Percentiles rank a stretch among this genome's conserved stretches.
phyloP scores from a whole-genome alignment of 768 basidiomycete genomes.

The Agaricus blazei region DNA sequence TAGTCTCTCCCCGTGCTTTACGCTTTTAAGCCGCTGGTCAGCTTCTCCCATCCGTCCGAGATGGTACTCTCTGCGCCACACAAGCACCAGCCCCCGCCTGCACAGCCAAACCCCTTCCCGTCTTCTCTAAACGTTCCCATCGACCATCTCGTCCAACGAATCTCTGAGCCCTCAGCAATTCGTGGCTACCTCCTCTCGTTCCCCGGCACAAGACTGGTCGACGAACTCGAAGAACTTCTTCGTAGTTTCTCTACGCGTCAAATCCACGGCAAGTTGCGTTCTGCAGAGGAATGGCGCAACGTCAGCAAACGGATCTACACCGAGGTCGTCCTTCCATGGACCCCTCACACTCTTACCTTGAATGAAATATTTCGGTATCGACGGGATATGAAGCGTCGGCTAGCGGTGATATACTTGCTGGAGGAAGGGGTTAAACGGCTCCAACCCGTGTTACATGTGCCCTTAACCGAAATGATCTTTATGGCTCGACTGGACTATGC shows the following conservation, averaged over 20 bases:
- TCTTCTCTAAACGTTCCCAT: conserved; percentile 4
- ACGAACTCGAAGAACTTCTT: conserved; percentile 5
- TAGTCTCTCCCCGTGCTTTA: not conserved
- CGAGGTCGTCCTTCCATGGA: conserved; percentile 15
- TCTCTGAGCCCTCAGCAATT: conserved; percentile 6
- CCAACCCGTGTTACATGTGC: not conserved
- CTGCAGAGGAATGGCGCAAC: conserved; percentile 5
- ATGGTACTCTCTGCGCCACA: not conserved
- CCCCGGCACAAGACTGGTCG: conserved; percentile 4
- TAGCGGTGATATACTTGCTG: conserved; percentile 15
- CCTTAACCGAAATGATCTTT: conserved; percentile 22
- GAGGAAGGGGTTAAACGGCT: conserved; percentile 11
- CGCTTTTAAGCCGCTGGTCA: conserved; percentile 3
- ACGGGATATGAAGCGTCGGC: conserved; percentile 7
- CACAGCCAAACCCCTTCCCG: not conserved
- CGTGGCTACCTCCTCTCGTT: conserved; percentile 1
- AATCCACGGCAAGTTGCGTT: conserved; percentile 1
- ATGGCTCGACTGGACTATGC: conserved; percentile 28
- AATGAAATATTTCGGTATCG: conserved; percentile 9
- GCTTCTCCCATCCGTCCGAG: not conserved
- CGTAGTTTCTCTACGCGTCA: conserved; percentile 1
- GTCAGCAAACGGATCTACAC: conserved; percentile 5
- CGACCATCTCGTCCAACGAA: conserved; percentile 2
- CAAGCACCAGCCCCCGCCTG: not conserved
- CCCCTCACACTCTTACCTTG: conserved; percentile 10